Base-by-base conservation (phyloP, 2,329 filamentous ascomycete species). In the Metarhizium rileyi region DNA sequence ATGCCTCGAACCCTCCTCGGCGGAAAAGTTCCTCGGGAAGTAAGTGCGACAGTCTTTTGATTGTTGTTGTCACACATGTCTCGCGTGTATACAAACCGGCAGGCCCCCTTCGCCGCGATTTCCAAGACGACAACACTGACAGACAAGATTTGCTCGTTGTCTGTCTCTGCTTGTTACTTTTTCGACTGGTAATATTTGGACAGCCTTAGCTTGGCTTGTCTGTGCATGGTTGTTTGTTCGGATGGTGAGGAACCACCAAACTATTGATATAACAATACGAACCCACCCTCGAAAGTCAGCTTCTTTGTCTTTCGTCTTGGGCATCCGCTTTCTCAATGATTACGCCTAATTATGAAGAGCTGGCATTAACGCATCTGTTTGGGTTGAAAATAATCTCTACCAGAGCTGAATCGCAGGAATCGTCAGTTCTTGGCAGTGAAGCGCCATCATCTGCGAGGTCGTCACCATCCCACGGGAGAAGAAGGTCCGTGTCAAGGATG, bases 401-500 rank as follows among this genome's bases (percentile, higher is more conserved):
- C n/a, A 23, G 28, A 38, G 44, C 14, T 45, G 46, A 49, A n/a
- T 33, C 23, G 6, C 33, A 25, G 33, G 41, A 25, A 38, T 16
- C 44, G 41, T 10, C 46, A 33, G 27, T 20, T 28, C 25, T 23
- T 30, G 48, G 40, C 53, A 50, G 48, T 40, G 40, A 26, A 23
- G 48, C 49, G 5, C 26, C 47, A n/a, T 48, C 48, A 52, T 50
- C 54, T 25, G 50, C 52, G 43, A 56, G 52, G 38, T 52, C 53
- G 35, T 49, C 52, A 18, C 51, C 58, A 20, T 54, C 55, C 27
- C 48, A 56, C 28, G 52, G 53, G 36, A 61, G 58, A 51, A 57
- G 62, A 55, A 61, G 64, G 47, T 68, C 66, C 36, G 68, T 69
- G 25, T 63, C 63, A 44, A 68, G 62, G 51, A 71, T 70, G 68